Conservation (phyloP, 495 filamentous ascomycete species). For the Tuber umbilicatum region DNA sequence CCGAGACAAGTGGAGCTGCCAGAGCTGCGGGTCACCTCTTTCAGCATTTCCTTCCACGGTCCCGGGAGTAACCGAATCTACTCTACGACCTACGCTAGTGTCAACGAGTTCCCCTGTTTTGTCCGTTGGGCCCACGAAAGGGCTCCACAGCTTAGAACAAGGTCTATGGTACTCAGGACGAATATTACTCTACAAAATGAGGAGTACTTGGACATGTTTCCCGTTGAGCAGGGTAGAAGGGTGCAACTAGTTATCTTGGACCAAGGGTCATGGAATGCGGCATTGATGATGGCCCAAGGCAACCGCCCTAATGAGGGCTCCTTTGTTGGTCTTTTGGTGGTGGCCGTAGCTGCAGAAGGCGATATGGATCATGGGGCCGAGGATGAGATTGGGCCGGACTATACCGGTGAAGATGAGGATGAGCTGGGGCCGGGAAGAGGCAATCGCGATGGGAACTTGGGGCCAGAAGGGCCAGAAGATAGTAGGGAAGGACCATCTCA, state of each 20-base stretch:
- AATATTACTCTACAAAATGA: not conserved
- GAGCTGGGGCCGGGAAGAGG: too few species aligned
- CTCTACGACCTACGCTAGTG: not conserved
- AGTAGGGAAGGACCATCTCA: too few species aligned
- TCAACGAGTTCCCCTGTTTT: not conserved
- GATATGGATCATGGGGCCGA: too few species aligned
- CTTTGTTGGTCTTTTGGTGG: too few species aligned
- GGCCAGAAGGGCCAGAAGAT: too few species aligned
- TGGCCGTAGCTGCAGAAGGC: too few species aligned
- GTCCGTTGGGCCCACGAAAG: not conserved
- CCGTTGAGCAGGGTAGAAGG: not conserved
- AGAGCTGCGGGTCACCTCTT: not conserved
- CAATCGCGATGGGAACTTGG: too few species aligned
- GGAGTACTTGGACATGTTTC: not conserved
- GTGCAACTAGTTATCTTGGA: too few species aligned
- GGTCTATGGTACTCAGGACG: not conserved
- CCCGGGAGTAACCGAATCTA: not conserved
- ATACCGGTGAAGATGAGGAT: too few species aligned
- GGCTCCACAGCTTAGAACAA: not conserved
- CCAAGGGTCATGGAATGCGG: too few species aligned
- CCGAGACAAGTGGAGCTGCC: not conserved
- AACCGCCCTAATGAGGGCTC: not conserved
- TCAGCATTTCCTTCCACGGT: not conserved
- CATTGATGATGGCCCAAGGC: not conserved
- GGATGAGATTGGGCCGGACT: too few species aligned